These are phyloP conservation scores for Cladosporium sp. DNA, from an alignment of 2,329 filamentous ascomycete species.

Conservation along the genomic window DNA sequence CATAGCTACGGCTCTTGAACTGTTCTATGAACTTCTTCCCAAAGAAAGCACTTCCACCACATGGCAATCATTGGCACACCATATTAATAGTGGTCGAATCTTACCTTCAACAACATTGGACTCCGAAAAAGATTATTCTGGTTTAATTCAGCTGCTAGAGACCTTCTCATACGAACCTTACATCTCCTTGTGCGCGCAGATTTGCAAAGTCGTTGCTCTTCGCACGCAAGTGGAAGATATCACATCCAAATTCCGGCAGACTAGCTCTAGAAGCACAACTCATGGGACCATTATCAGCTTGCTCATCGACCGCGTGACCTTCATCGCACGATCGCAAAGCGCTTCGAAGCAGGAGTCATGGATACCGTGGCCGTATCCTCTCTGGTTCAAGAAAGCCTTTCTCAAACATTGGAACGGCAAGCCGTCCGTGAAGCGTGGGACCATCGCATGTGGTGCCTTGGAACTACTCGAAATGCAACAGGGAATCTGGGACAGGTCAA, in stretches of 20 bases:
- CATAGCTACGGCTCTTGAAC: neutral
- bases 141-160: neutral
- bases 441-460: conserved; percentile 74
- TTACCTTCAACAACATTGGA: neutral
- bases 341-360: conserved; percentile 8
- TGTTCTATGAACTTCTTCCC: conserved; percentile 7
- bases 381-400: conserved; percentile 71
- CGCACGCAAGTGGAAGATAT: conserved; percentile 15
- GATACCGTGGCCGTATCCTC: conserved; percentile 49
- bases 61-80: conserved; percentile 7
- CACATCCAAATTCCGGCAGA: conserved; percentile 29
- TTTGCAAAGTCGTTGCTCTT: conserved; percentile 10
- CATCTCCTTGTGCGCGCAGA: conserved; percentile 1
- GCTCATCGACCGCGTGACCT: conserved; percentile 1
- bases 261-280: too few species aligned
- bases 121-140: neutral
- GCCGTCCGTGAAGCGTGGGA: conserved; percentile 67
- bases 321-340: neutral
- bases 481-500: conserved; percentile 5
- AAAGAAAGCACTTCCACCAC: neutral
- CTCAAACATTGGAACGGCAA: conserved; percentile 79
- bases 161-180: conserved; percentile 1
- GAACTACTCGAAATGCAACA: conserved; percentile 68
- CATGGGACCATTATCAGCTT: neutral
- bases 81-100: neutral